Evolutionary conservation across 192 early-diverging fungal species (phyloP).

Genomic region (Podila epicladia): DNA sequence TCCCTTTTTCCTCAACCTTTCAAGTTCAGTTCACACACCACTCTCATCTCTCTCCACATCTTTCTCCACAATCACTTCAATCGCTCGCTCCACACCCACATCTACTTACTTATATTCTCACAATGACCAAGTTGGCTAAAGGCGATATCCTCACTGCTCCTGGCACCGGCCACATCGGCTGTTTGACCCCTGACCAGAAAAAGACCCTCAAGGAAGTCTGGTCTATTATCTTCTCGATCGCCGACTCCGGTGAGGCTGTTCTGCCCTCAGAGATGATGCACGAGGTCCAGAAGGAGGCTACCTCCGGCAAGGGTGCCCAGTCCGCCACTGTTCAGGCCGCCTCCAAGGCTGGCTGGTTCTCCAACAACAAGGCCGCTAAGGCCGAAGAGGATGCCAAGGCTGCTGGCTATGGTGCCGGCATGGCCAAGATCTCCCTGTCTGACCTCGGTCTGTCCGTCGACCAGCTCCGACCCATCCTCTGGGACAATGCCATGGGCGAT

Average conservation of each 20-base stretch:
- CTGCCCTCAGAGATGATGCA: conserved; percentile 11
- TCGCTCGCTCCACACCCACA: too few relatives aligned
- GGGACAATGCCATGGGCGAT: conserved; percentile 17
- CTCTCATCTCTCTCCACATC: too few relatives aligned
- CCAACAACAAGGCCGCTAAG: conserved; percentile 11
- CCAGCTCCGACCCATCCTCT: conserved; percentile 9
- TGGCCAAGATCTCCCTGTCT: conserved; percentile 15
- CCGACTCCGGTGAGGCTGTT: conserved; percentile 24
- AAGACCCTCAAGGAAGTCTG: conserved; percentile 9
- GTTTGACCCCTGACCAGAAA: conserved; percentile 8
- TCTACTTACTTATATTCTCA: too few relatives aligned
- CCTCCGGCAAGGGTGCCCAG: neutral
- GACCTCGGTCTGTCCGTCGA: conserved; percentile 23
- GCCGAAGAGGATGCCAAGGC: conserved; percentile 10
- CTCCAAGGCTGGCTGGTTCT: conserved; percentile 19
- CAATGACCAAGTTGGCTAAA: too few relatives aligned
- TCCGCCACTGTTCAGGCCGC: conserved; percentile 12
- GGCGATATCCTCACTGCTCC: neutral
- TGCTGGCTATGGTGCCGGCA: conserved; percentile 17
- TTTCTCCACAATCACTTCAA: too few relatives aligned
- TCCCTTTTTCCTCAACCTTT: too few relatives aligned
- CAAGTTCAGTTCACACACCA: too few relatives aligned
- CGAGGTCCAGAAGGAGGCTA: conserved; percentile 16
- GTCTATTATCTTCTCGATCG: conserved; percentile 19
- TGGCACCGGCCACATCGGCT: conserved; percentile 6